Percentiles rank a stretch among this genome's conserved stretches.
These are phyloP conservation scores for Penicillium hordei DNA, from an alignment of 2,329 filamentous ascomycete genomes.

Conservation along the genomic window DNA sequence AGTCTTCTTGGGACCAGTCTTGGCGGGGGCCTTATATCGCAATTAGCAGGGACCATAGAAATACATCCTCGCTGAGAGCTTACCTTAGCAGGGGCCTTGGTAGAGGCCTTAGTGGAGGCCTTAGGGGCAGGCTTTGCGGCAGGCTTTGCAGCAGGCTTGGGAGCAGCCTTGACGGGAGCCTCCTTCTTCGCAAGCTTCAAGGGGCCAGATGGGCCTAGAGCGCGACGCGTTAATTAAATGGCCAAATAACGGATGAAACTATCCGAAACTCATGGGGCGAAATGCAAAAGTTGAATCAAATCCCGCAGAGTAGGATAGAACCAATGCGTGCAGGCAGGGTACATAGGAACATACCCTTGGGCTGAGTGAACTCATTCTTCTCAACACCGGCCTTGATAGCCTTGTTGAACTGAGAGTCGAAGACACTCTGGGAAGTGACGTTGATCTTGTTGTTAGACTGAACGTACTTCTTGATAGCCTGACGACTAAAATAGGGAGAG, in stretches of 20 bases:
- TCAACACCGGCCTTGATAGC: constrained; percentile 79
- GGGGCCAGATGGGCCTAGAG: constrained; percentile 73
- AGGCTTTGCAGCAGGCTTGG: constrained; percentile 21
- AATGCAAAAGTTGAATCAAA: background rate
- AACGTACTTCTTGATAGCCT: constrained; percentile 74
- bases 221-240: constrained; percentile 31
- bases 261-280: background rate
- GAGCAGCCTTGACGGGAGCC: constrained; percentile 33
- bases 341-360: constrained; percentile 70
- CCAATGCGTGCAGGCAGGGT: constrained; percentile 1
- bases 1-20: constrained; percentile 44
- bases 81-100: constrained; percentile 15
- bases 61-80: background rate
- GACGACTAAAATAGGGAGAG: constrained; percentile 54
- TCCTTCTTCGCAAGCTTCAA: constrained; percentile 91
- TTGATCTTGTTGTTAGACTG: constrained; percentile 67
- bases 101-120: background rate
- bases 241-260: background rate
- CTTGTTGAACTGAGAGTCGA: constrained; percentile 80
- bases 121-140: constrained; percentile 9
- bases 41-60: constrained; percentile 10
- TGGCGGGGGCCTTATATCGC: constrained; percentile 36
- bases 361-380: constrained; percentile 81
- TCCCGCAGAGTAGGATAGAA: background rate
- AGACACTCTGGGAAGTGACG: constrained; percentile 55